Evolutionary conservation across 176 grass and related monocot genomes (phyloP), one percentile per base, ranked within the genome.

Genomic region (Pontederia paniculata): DNA sequence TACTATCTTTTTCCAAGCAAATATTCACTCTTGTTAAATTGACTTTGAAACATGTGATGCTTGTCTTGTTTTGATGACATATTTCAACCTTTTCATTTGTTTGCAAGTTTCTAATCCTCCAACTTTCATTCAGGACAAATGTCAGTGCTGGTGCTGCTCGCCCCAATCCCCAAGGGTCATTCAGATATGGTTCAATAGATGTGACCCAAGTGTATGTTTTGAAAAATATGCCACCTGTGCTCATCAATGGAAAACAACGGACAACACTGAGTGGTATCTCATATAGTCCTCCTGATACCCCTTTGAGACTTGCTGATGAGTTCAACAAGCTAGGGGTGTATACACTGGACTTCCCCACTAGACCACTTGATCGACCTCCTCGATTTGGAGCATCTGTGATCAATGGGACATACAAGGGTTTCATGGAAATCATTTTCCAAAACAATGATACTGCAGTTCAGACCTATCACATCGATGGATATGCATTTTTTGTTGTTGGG

Each of bases 401-500:
- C 46, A 88, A 77, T 45, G 80, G 74, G 23, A 78, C 86, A 13
- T 97, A 97, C 59, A 97, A 84, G 60, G 91, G 91, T 25, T 97
- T 97, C 76, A 76, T 97, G 12, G 91, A 97, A 50, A 84, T 97
- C 28, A 57, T 97, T 60, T 90, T 97, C 60, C 74, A 90, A 80
- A 97, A 97, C 70, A 88, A 90, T 43, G 91, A 88, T 66, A 97
- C 86, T 11, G 74, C 68, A 13, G 65, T 90, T 52, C 83, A 88
- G 73, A 87, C 76, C 44, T 97, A 87, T 76, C 91, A 97, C 71
- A 53, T 90, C 69, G 86, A 97, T 72, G 93, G 93, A 63, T 97
- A 90, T 44, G 62, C 93, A 64, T 90, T 97, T 73, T 90, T 88
- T 75, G 86, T 97, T 53, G 86, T 88, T 14, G 93, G 93, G 93